Base-by-base conservation (phyloP, 257 asterid species). In the Capsicum pubescens region DNA sequence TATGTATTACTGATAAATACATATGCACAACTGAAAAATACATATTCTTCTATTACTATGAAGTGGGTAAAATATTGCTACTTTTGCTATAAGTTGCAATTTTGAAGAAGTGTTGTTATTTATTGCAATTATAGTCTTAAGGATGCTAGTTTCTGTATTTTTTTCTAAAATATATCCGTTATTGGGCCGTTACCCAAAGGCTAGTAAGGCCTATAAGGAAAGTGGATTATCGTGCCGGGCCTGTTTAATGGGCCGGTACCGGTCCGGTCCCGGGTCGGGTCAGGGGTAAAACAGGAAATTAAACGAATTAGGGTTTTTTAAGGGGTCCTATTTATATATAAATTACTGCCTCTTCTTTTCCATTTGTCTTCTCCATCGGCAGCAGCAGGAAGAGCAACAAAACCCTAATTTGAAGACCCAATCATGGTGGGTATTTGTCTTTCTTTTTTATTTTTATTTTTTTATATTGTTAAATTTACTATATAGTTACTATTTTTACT, bases 101-200 rank as follows among this genome's bases (percentile, higher is more conserved):
- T n/a, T n/a, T n/a, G n/a, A n/a, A n/a, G n/a, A n/a, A n/a, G n/a
- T n/a, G n/a, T n/a, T n/a, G n/a, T n/a, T n/a, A n/a, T n/a, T n/a
- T n/a, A n/a, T n/a, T n/a, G n/a, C n/a, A n/a, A n/a, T n/a, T n/a
- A n/a, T n/a, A n/a, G n/a, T n/a, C n/a, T n/a, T n/a, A n/a, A n/a
- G n/a, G n/a, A n/a, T n/a, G n/a, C n/a, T n/a, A n/a, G n/a, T n/a
- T n/a, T n/a, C n/a, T n/a, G n/a, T n/a, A n/a, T n/a, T n/a, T n/a
- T n/a, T n/a, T n/a, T n/a, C n/a, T 26, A 32, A 64, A 54, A 54
- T 64, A 64, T 64, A 64, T 64, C 71, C 44, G n/a, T 12, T 39
- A 15, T 39, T 36, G 77, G 77, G 77, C 77, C 54, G 77, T 68
- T 68, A 26, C 8, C 14, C 54, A 69, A 69, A 32, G 19, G 81